phyloP scores from a whole-genome alignment of 148 eudicot genomes.

The Silene latifolia region DNA sequence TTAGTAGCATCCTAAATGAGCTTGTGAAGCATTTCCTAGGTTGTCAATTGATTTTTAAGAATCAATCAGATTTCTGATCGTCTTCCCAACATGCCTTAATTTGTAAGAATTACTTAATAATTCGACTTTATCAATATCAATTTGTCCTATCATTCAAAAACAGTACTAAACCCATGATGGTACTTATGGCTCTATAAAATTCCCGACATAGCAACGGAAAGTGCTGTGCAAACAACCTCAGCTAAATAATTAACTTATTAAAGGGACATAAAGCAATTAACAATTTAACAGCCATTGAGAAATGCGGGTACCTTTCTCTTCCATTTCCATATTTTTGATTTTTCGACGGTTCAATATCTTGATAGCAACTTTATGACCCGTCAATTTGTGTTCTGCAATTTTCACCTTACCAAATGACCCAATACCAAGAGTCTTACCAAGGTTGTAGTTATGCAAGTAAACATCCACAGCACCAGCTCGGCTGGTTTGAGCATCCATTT shows the following conservation, averaged over 20 bases:
- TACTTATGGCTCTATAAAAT: neutral
- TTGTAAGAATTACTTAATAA: neutral
- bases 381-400: conserved; percentile 80
- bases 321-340: conserved; percentile 93
- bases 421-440: conserved; percentile 94
- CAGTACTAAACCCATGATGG: neutral
- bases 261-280: neutral
- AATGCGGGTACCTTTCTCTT: conserved; percentile 71
- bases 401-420: conserved; percentile 98
- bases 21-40: conserved; percentile 5
- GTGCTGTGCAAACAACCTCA: neutral
- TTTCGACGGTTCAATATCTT: conserved; percentile 89
- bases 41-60: neutral
- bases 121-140: neutral
- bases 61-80: neutral
- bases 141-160: neutral
- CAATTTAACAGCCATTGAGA: neutral
- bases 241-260: neutral
- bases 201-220: neutral
- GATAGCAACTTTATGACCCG: conserved; percentile 88
- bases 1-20: neutral
- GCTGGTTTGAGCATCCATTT: conserved; percentile 64
- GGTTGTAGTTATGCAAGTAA: conserved; percentile 66
- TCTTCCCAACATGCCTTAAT: neutral
- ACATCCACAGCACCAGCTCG: conserved; percentile 58